Evolutionary conservation across 2,329 filamentous ascomycete species (phyloP).

Genomic region (Pseudogymnoascus sp.): DNA sequence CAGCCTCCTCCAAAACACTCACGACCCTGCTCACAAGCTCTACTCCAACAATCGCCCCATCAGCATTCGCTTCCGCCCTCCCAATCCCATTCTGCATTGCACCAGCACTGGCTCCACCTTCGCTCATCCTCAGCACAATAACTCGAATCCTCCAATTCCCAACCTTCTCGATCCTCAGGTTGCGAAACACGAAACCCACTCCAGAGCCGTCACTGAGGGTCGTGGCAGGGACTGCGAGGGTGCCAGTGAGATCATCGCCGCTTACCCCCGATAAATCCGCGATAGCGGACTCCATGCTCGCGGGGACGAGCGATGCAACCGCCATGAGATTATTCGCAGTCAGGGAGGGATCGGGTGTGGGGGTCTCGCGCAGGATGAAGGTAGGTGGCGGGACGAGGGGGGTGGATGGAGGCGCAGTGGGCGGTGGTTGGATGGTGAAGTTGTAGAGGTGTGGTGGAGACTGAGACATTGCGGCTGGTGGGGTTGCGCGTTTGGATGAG

Average conservation of each 20-base stretch:
- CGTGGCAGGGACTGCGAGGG: background rate
- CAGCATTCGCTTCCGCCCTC: background rate
- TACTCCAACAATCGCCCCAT: background rate
- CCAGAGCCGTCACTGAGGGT: background rate
- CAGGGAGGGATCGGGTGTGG: background rate
- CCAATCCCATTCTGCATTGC: background rate
- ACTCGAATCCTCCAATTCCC: background rate
- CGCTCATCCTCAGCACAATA: conserved; percentile 2
- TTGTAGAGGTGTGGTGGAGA: background rate
- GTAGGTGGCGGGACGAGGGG: background rate
- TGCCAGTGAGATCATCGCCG: background rate
- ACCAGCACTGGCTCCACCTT: background rate
- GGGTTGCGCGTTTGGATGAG: background rate
- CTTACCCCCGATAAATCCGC: background rate
- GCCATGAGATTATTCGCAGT: background rate
- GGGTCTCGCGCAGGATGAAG: background rate
- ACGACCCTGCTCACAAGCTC: background rate
- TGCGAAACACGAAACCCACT: conserved; percentile 1
- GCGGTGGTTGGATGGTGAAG: conserved; percentile 5
- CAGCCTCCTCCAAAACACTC: background rate
- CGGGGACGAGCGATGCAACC: background rate
- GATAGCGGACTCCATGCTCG: background rate
- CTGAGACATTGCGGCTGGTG: background rate
- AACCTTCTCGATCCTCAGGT: background rate
- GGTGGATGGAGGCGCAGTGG: background rate